Evolutionary conservation across 2,329 filamentous ascomycete species (phyloP), one percentile per base, ranked within the genome.

Genomic region (Trichoderma sp.): DNA sequence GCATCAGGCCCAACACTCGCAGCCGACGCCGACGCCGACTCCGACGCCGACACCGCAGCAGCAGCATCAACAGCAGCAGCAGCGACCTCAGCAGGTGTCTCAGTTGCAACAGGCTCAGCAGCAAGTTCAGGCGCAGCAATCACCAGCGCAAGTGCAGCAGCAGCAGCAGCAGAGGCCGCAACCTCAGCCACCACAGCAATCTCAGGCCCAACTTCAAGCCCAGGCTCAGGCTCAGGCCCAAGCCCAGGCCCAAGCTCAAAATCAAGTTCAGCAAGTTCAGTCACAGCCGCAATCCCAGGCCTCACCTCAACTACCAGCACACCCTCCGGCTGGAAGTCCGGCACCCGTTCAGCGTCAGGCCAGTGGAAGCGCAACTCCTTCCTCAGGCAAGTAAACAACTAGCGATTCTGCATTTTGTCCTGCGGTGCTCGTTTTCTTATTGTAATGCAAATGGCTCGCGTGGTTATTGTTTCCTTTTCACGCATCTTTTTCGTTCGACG

Each of bases 291-390:
- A 76, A 60, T 70, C 67, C 14, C 70, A 74, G 28, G 56, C 60
- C 39, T 76, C 73, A 26, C 67, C 67, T 62, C 76, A 75, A 67
- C 32, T 60, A 14, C 71, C 68, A 39, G 30, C 56, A 18, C 70
- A 58, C 28, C 57, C 66, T 9, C 51, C 66, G 3, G 56, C 72
- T 8, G 74, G 73, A 39, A 75, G 76, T 66, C 74, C 75, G 24
- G 74, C 63, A 39, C 75, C 73, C 21, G 74, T 74, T 47, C 77
- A 78, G 21, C 80, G 82, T 47, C 80, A 83, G 68, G 74, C 81
- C 15, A 84, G 82, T 56, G 80, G 81, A 51, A 84, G 82, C 53
- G 82, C 81, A 43, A 83, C 82, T 9, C 82, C 82, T 34, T 81
- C 81, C 15, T 76, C 76, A 21, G 74, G 76, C 66, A 77, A 77